Evolutionary conservation across 345 rosid genomes (phyloP), one percentile per base, ranked within the genome.

Genomic region (Jatropha curcas): DNA sequence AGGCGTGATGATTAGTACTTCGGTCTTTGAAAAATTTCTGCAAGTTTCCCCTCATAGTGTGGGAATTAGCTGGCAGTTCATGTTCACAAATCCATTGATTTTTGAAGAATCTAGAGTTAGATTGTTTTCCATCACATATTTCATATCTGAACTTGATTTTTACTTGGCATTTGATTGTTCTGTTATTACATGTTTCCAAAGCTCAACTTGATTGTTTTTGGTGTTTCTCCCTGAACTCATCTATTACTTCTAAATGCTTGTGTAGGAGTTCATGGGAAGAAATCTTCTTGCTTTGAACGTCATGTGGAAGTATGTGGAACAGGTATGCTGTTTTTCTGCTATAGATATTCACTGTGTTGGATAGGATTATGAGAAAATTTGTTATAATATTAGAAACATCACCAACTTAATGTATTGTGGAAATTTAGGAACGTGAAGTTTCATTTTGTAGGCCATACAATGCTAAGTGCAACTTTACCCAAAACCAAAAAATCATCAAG

Each of bases 261-360:
- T 87, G 83, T 71, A 94, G 98, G 98, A 94, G 80, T 94, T 94
- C 90, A 84, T 94, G 98, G 98, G 98, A 66, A 77, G 86, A 82
- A 94, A 90, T 86, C 93, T 94, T 71, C 94, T 94, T 52, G 98
- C 98, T 16, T 55, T 94, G 84, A 94, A 94, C 79, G 97, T 94
- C 83, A 94, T 94, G 98, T 94, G 98, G 98, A 94, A 88, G 86
- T 94, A 90, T 85, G 86, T 83, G 86, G 97, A 94, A 71, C 98
- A 94, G 92, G 97, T 90, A 84, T 60, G 76, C 48, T 65, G 51
- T 25, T 55, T 55, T 58, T 22, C 0, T 39, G 67, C 37, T 31
- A n/a, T n/a, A 17, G 30, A 46, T 25, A 17, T 39, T 56, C 64
- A 41, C 30, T 10, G 30, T 56, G 24, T 3, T 14, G 2, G 50